Conservation (phyloP, 192 early-diverging fungal species). For the Mortierella alpina region DNA sequence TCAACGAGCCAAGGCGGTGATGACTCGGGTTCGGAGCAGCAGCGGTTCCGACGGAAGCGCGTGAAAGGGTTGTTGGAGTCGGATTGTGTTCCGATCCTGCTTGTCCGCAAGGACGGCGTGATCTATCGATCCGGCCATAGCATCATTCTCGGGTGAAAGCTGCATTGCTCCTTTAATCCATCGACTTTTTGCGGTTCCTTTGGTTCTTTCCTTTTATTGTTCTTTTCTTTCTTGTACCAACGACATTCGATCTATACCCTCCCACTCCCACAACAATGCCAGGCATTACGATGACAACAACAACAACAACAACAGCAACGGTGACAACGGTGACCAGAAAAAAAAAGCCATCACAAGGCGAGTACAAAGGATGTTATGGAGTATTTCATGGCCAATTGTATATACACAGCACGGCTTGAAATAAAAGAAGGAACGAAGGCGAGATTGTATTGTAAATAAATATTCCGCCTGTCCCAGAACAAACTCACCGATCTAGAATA, state of each 20-base stretch:
- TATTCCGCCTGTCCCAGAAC: too few species aligned
- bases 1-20: slow-evolving; percentile 11
- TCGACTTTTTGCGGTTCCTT: slow-evolving; percentile 2
- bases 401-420: too few species aligned
- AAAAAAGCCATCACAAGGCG: too few species aligned
- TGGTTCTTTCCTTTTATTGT: not conserved
- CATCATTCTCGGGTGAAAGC: slow-evolving; percentile 29
- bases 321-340: too few species aligned
- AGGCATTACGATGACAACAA: too few species aligned
- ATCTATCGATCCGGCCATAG: slow-evolving; percentile 49
- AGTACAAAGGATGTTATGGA: not conserved
- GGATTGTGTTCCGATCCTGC: slow-evolving; percentile 40
- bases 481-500: too few species aligned
- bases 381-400: not conserved
- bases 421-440: not conserved
- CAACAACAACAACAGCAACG: too few species aligned
- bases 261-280: not conserved
- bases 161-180: not conserved
- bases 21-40: not conserved
- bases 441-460: too few species aligned
- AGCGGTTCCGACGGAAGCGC: slow-evolving; percentile 35
- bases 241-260: not conserved
- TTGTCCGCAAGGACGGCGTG: slow-evolving; percentile 44
- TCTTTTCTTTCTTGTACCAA: not conserved
- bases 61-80: slow-evolving; percentile 47